These are phyloP conservation scores for Aphanomyces stellatus DNA, from an alignment of 352 stramenopile genomes.

Conservation along the genomic window DNA sequence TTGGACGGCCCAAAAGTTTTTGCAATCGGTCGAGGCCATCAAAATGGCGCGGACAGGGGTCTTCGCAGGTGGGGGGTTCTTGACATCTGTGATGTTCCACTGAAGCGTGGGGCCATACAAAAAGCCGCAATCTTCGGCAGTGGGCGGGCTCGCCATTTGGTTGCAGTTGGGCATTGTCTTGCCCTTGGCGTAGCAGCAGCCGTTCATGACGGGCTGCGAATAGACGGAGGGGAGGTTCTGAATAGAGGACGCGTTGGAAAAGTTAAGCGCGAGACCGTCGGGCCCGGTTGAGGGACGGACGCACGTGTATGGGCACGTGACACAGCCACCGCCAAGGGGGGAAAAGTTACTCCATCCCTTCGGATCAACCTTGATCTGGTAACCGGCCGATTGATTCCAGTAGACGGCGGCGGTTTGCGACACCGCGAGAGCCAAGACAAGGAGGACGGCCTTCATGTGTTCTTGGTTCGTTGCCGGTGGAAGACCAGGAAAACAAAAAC, in stretches of 20 bases:
- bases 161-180: slow-evolving; percentile 52
- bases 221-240: slow-evolving; percentile 65
- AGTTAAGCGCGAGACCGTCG: slow-evolving; percentile 71
- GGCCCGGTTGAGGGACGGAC: slow-evolving; percentile 59
- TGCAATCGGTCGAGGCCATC: slow-evolving; percentile 77
- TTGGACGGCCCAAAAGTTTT: slow-evolving; percentile 76
- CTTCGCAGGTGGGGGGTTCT: slow-evolving; percentile 36
- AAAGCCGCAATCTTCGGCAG: slow-evolving; percentile 67
- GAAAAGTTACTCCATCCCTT: slow-evolving; percentile 71
- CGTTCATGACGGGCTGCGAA: slow-evolving; percentile 49
- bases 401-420: background rate
- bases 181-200: slow-evolving; percentile 70
- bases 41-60: slow-evolving; percentile 46
- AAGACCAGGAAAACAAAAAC: slow-evolving; percentile 20
- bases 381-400: slow-evolving; percentile 15
- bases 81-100: slow-evolving; percentile 64
- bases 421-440: background rate
- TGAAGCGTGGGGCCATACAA: slow-evolving; percentile 74
- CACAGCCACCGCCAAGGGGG: slow-evolving; percentile 58
- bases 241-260: slow-evolving; percentile 64
- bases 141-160: slow-evolving; percentile 44
- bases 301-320: slow-evolving; percentile 83
- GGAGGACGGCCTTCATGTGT: background rate
- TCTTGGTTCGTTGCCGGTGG: background rate
- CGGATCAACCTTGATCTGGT: background rate